Percentiles rank a stretch among this genome's conserved stretches.
Evolutionary conservation across 2,329 filamentous ascomycete genomes (phyloP).

Genomic region (Fusarium subglutinans): DNA sequence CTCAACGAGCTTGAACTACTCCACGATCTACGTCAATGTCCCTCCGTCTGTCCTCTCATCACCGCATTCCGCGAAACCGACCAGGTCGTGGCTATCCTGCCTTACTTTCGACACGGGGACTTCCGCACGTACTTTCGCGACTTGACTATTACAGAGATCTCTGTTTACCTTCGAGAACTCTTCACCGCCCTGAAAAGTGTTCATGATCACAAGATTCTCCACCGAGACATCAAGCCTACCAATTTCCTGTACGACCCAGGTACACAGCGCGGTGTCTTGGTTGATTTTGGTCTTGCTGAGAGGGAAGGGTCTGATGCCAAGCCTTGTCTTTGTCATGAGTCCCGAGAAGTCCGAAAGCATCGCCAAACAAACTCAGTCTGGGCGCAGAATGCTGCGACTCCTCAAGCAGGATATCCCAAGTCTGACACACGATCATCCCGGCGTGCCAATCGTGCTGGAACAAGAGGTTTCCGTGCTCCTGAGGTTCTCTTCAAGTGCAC

Average conservation of each 20-base stretch:
- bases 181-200: constrained; percentile 87
- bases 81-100: constrained; percentile 92
- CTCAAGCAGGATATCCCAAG: constrained; percentile 81
- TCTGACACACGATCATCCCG: constrained; percentile 87
- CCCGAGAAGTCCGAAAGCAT: constrained; percentile 68
- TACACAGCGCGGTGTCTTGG: constrained; percentile 84
- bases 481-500: constrained; percentile 98
- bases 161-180: constrained; percentile 87
- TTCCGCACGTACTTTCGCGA: constrained; percentile 95
- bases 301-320: constrained; percentile 79
- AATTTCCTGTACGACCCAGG: constrained; percentile 94
- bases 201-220: constrained; percentile 84
- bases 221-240: constrained; percentile 96
- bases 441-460: constrained; percentile 93
- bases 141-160: constrained; percentile 86
- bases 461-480: constrained; percentile 92
- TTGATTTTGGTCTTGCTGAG: constrained; percentile 99
- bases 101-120: constrained; percentile 95
- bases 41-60: constrained; percentile 91
- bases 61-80: constrained; percentile 96
- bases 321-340: constrained; percentile 82
- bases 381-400: constrained; percentile 58
- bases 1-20: constrained; percentile 96
- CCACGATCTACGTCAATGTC: constrained; percentile 83
- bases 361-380: constrained; percentile 67